A percentile compares a stretch with the other conserved stretches of the same genome.
Conservation (phyloP, 805 yeast species). For the Suhomyces xylopsoci region DNA sequence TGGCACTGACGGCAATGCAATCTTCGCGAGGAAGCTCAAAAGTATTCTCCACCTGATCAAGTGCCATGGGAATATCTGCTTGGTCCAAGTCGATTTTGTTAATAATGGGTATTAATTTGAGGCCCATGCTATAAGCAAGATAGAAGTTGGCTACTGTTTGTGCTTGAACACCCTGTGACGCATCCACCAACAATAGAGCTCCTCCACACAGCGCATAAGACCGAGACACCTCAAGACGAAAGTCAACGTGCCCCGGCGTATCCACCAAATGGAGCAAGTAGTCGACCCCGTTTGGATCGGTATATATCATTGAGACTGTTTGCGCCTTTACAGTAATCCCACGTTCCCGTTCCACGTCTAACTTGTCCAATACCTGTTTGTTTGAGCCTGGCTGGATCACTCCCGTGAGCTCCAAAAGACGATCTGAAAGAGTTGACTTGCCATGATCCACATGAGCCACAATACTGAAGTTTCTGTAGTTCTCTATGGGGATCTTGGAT, state of each 20-base stretch:
- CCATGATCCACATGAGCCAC: conserved; percentile 96
- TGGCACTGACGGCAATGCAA: conserved; percentile 85
- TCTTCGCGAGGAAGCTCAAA: conserved; percentile 77
- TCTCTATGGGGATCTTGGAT: conserved; percentile 72
- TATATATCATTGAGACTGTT: conserved; percentile 90
- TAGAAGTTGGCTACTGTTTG: conserved; percentile 98
- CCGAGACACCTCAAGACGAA: conserved; percentile 87
- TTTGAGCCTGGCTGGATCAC: conserved; percentile 76
- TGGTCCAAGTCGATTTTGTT: conserved; percentile 88
- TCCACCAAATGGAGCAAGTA: conserved; percentile 88
- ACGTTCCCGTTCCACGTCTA: conserved; percentile 93
- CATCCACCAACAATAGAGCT: conserved; percentile 85
- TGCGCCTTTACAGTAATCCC: conserved; percentile 98
- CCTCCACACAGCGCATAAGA: conserved; percentile 97
- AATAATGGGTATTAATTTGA: conserved; percentile 81
- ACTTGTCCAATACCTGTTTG: conserved; percentile 82
- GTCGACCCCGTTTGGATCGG: conserved; percentile 56
- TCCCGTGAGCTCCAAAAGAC: conserved; percentile 83
- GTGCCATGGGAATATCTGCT: conserved; percentile 78
- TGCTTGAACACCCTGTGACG: conserved; percentile 95
- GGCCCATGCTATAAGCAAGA: conserved; percentile 80
- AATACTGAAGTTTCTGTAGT: conserved; percentile 86
- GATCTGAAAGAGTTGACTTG: conserved; percentile 84
- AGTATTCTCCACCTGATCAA: conserved; percentile 79
- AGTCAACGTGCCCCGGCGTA: conserved; percentile 98